Evolutionary conservation across 2,329 filamentous ascomycete species (phyloP).

Genomic region (Paramyrothecium sp.): DNA sequence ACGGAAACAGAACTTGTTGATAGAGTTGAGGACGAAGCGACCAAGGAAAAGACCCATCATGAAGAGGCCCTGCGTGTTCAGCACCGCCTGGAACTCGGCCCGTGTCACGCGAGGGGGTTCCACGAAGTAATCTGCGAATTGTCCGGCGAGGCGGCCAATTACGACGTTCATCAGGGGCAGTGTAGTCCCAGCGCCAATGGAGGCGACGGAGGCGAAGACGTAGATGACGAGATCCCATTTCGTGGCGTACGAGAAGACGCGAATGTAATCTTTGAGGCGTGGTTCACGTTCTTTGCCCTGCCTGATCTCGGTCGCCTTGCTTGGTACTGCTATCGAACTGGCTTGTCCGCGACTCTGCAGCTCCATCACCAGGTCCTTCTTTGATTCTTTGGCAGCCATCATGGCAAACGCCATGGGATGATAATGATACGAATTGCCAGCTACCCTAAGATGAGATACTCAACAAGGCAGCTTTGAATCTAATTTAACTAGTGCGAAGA

Average conservation of each 20-base stretch:
- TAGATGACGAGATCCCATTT: conserved; percentile 27
- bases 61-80: conserved; percentile 20
- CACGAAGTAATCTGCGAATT: conserved; percentile 23
- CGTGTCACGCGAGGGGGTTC: conserved; percentile 13
- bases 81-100: conserved; percentile 6
- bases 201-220: conserved; percentile 25
- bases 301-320: neutral
- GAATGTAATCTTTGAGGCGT: conserved; percentile 14
- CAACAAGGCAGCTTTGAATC: too few relatives aligned
- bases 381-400: neutral
- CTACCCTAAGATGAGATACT: neutral
- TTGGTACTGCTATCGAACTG: neutral
- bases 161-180: conserved; percentile 37
- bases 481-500: too few relatives aligned
- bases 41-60: conserved; percentile 20
- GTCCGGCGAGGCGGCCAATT: conserved; percentile 26
- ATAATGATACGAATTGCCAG: too few relatives aligned
- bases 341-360: neutral
- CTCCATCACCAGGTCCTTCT: neutral
- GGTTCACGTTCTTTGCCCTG: conserved; percentile 2
- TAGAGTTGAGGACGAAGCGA: conserved; percentile 17
- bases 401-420: too few relatives aligned
- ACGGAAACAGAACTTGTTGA: conserved; percentile 34
- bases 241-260: conserved; percentile 27
- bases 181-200: conserved; percentile 28